A percentile compares a stretch with the other conserved stretches of the same genome.
Conservation (phyloP, 495 filamentous ascomycete genomes). For the Tuber umbilicatum region DNA sequence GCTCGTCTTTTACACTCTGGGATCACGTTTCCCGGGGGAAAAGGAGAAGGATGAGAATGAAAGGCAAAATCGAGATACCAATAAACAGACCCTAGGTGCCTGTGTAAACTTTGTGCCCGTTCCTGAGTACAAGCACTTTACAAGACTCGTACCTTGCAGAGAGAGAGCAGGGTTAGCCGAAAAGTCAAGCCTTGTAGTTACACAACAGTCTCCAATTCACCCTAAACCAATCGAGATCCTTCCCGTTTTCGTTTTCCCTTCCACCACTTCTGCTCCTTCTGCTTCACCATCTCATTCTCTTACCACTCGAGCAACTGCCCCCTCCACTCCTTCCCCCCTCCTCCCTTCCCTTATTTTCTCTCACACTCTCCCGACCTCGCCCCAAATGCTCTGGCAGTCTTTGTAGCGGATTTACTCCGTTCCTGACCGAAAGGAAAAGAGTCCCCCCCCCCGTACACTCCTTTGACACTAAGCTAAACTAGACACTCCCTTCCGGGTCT, state of each 20-base stretch:
- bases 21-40: background rate
- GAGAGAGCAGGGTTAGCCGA: background rate
- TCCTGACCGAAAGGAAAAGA: background rate
- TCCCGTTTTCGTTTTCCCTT: conserved; percentile 1
- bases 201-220: background rate
- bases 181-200: background rate
- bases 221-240: background rate
- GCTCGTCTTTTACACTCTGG: background rate
- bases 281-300: conserved; percentile 17
- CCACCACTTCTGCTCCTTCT: conserved; percentile 7
- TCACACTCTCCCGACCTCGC: conserved; percentile 5
- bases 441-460: conserved; percentile 10
- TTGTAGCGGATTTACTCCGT: conserved; percentile 23
- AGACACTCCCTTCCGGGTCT: background rate
- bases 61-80: background rate
- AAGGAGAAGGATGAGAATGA: background rate
- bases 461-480: conserved; percentile 5
- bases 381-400: conserved; percentile 36
- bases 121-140: background rate
- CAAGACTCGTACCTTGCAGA: background rate
- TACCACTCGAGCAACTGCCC: conserved; percentile 14
- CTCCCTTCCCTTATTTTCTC: conserved; percentile 3
- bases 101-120: background rate
- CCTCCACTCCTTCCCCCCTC: conserved; percentile 5
- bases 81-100: background rate